Conservation (phyloP, 192 early-diverging fungal species). For the Backusella westeae region DNA sequence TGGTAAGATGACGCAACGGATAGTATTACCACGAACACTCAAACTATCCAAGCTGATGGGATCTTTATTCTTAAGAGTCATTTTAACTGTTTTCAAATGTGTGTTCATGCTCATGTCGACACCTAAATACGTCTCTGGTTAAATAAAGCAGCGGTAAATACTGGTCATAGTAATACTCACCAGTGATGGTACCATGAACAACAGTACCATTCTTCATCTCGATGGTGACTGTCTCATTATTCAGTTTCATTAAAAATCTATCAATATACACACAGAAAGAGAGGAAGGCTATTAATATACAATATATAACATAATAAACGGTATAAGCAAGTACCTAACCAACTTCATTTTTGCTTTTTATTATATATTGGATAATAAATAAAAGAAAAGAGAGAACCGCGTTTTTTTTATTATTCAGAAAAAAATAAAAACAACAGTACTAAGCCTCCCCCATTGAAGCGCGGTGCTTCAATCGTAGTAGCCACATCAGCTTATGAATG, state of each 20-base stretch:
- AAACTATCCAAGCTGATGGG: slow-evolving; percentile 89
- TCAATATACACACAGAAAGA: neutral
- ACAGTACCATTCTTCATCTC: slow-evolving; percentile 99
- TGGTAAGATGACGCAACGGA: slow-evolving; percentile 94
- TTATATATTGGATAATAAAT: neutral
- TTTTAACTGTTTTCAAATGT: slow-evolving; percentile 97
- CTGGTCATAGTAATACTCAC: slow-evolving; percentile 11
- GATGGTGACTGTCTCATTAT: slow-evolving; percentile 96
- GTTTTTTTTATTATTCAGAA: neutral
- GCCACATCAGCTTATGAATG: neutral
- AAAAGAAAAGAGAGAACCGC: neutral
- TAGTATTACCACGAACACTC: slow-evolving; percentile 92
- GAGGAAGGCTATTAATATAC: neutral
- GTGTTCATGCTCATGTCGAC: slow-evolving; percentile 99
- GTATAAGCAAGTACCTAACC: neutral
- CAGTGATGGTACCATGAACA: slow-evolving; percentile 93
- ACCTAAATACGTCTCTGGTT: slow-evolving; percentile 40
- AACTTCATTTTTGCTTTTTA: slow-evolving; percentile 16
- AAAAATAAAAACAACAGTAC: neutral
- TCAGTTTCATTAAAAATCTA: slow-evolving; percentile 98
- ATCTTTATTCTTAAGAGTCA: slow-evolving; percentile 95
- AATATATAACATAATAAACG: neutral
- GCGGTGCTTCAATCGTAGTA: neutral
- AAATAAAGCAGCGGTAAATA: neutral
- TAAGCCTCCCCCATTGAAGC: neutral